These are phyloP conservation scores for Silene uniflora DNA, from an alignment of 148 eudicot species.

Conservation along the genomic window DNA sequence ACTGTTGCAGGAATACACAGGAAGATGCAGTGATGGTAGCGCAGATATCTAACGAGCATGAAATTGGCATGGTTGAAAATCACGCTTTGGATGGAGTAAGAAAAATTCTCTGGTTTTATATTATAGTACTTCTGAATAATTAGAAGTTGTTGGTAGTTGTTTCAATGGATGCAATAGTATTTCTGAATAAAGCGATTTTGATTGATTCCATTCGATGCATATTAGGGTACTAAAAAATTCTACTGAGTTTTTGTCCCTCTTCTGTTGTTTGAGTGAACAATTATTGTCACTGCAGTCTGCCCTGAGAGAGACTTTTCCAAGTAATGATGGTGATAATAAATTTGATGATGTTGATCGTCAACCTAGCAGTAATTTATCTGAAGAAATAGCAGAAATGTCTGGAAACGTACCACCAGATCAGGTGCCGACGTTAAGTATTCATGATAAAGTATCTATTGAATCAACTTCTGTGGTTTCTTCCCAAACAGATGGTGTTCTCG, in stretches of 20 bases:
- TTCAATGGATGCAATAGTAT: not conserved
- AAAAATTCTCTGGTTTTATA: slow-evolving; percentile 13
- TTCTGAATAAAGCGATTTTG: too few species aligned
- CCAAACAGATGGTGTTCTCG: slow-evolving; percentile 30
- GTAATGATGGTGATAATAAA: slow-evolving; percentile 36
- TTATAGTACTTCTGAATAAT: not conserved
- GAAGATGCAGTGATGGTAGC: slow-evolving; percentile 50
- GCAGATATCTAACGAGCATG: slow-evolving; percentile 45
- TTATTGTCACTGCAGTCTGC: slow-evolving; percentile 42
- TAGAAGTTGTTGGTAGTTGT: not conserved
- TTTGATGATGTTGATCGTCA: slow-evolving; percentile 40
- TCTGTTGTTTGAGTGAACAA: slow-evolving; percentile 1
- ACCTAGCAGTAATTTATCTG: slow-evolving; percentile 32
- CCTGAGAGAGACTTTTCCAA: slow-evolving; percentile 33
- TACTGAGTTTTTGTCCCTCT: not conserved
- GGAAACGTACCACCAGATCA: slow-evolving; percentile 50
- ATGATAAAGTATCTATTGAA: slow-evolving; percentile 41
- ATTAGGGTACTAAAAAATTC: not conserved
- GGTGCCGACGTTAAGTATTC: slow-evolving; percentile 66
- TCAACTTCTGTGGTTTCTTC: slow-evolving; percentile 25
- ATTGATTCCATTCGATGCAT: not conserved
- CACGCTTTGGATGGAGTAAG: slow-evolving; percentile 48
- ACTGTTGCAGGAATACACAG: slow-evolving; percentile 53
- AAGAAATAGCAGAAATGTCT: slow-evolving; percentile 39
- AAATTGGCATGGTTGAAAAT: slow-evolving; percentile 40